phyloP scores from a whole-genome alignment of 2,329 filamentous ascomycete genomes.

The Sclerotinia minor region DNA sequence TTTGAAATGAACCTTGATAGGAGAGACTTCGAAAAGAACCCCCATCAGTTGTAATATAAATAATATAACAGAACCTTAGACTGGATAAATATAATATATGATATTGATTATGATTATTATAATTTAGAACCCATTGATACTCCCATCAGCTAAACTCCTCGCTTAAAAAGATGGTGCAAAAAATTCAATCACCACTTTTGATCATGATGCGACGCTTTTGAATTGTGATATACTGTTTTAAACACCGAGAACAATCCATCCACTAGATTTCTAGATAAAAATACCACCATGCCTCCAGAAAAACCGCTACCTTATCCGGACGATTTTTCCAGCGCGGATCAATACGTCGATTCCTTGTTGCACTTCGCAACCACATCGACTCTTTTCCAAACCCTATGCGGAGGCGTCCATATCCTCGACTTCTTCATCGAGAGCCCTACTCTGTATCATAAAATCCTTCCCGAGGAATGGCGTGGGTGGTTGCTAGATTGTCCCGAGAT shows the following conservation, averaged over 20 bases:
- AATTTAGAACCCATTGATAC: too few relatives aligned
- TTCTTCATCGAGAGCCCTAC: constrained; percentile 87
- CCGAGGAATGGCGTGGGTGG: constrained; percentile 78
- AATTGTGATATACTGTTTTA: background rate
- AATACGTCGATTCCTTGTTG: constrained; percentile 77
- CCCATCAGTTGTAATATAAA: too few relatives aligned
- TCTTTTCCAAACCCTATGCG: constrained; percentile 84
- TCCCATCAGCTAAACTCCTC: background rate
- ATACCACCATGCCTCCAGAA: constrained; percentile 34
- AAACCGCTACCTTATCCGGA: constrained; percentile 36
- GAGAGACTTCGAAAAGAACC: too few relatives aligned
- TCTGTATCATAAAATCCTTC: constrained; percentile 75
- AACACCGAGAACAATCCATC: background rate
- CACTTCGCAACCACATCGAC: constrained; percentile 72
- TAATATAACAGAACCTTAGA: too few relatives aligned
- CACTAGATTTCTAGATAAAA: background rate
- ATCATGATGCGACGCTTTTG: background rate
- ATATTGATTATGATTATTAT: too few relatives aligned
- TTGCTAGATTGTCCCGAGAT: constrained; percentile 70
- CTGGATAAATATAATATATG: background rate
- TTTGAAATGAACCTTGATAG: too few relatives aligned
- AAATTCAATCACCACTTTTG: constrained; percentile 11
- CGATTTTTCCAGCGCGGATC: constrained; percentile 66
- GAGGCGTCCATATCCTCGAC: constrained; percentile 94
- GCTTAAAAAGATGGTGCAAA: constrained; percentile 14